Conservation (phyloP, 208 protist genomes). For the Naegleria gruberi region DNA sequence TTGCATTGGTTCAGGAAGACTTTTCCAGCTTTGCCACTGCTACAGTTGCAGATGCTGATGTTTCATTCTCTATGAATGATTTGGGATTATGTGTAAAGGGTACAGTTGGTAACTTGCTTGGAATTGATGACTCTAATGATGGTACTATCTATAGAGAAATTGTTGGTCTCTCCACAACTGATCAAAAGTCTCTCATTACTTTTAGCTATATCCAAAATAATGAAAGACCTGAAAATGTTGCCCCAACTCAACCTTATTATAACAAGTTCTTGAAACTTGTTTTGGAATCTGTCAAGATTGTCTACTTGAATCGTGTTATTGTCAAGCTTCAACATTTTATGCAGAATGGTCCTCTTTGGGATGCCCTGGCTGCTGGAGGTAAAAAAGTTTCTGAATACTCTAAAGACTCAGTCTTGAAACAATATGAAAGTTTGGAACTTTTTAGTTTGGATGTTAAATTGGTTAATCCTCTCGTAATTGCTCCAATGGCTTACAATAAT, state of each 20-base stretch:
- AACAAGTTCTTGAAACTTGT: not conserved
- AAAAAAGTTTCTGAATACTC: not conserved
- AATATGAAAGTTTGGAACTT: not conserved
- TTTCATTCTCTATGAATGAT: not conserved
- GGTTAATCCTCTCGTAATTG: not conserved
- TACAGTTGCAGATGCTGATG: not conserved
- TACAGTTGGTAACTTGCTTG: not conserved
- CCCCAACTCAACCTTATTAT: not conserved
- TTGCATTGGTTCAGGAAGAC: not conserved
- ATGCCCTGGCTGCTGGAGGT: not conserved
- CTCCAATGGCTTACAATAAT: not conserved
- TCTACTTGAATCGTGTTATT: not conserved
- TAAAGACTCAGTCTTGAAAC: not conserved
- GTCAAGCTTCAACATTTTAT: not conserved
- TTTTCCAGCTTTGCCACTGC: not conserved
- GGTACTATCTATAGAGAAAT: not conserved
- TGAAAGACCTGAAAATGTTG: not conserved
- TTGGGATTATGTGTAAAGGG: not conserved
- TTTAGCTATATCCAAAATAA: not conserved
- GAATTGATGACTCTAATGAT: not conserved
- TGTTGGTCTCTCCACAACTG: not conserved
- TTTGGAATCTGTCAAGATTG: constrained; percentile 6
- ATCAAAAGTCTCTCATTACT: not conserved
- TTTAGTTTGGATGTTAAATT: not conserved
- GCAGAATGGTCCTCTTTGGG: not conserved